Conservation (phyloP, 1,284 basidiomycete species). For the Caloboletus inedulis region DNA sequence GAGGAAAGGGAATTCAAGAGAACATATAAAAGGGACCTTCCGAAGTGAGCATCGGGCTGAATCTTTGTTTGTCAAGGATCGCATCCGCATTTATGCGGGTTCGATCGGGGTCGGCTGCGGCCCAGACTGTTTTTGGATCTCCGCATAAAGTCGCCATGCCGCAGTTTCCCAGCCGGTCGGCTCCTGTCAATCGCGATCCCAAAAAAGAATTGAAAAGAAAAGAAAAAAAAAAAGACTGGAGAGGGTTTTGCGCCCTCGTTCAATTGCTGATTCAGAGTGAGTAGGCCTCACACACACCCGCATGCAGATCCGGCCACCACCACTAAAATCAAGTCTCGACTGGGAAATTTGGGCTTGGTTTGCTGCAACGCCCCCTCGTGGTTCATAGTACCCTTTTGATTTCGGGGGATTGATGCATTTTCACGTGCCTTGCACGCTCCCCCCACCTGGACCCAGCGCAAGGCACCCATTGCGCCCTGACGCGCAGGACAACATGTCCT, state of each 20-base stretch:
- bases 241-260: background rate
- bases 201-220: constrained; percentile 2
- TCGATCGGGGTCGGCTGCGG: constrained; percentile 39
- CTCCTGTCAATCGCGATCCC: constrained; percentile 19
- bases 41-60: constrained; percentile 33
- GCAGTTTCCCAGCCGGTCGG: constrained; percentile 24
- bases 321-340: too few relatives aligned
- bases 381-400: constrained; percentile 28
- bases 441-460: constrained; percentile 24
- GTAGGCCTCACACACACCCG: background rate
- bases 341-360: too few relatives aligned
- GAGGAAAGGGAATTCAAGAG: constrained; percentile 34
- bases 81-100: constrained; percentile 36
- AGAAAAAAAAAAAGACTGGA: background rate
- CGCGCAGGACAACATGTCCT: constrained; percentile 15
- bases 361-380: constrained; percentile 23
- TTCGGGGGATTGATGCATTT: constrained; percentile 28
- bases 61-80: constrained; percentile 38
- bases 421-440: constrained; percentile 29
- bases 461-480: constrained; percentile 23
- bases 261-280: constrained; percentile 6
- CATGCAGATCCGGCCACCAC: background rate
- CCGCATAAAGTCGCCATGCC: constrained; percentile 30
- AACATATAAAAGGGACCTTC: constrained; percentile 42
- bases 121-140: constrained; percentile 36